Evolutionary conservation across 768 basidiomycete genomes (phyloP).

Genomic region (Mycena epipterygia): DNA sequence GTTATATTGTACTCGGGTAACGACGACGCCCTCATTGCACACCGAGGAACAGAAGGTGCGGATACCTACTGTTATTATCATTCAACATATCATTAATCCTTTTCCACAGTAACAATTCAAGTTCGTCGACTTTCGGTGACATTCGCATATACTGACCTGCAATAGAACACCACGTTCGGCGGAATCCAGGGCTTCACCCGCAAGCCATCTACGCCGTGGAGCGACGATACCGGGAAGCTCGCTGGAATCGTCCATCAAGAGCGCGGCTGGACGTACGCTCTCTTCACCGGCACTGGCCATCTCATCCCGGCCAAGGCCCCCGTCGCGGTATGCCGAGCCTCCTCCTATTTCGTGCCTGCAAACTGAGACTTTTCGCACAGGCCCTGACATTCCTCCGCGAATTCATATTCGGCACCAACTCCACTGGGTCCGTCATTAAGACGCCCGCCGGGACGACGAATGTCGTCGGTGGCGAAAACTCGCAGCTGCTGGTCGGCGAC

Average conservation of each 20-base stretch:
- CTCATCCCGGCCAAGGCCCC: constrained; percentile 54
- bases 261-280: constrained; percentile 71
- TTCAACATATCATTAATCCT: constrained; percentile 3
- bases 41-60: constrained; percentile 74
- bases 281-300: constrained; percentile 59
- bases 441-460: constrained; percentile 42
- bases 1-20: constrained; percentile 79
- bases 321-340: constrained; percentile 48
- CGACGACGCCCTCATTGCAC: constrained; percentile 75
- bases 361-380: constrained; percentile 47
- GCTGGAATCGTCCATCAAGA: constrained; percentile 84
- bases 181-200: constrained; percentile 82
- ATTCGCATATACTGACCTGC: constrained; percentile 8
- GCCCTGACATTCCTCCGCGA: constrained; percentile 73
- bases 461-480: constrained; percentile 65
- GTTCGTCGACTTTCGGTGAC: constrained; percentile 42
- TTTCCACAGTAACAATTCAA: constrained; percentile 66
- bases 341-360: neutral
- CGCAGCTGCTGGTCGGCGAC: constrained; percentile 57
- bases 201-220: constrained; percentile 78
- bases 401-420: constrained; percentile 75
- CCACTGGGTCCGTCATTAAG: constrained; percentile 66
- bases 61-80: neutral
- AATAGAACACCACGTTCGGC: constrained; percentile 83
- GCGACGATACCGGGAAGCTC: constrained; percentile 67